Evolutionary conservation across 176 grass and related monocot genomes (phyloP).

Genomic region (Oryza officinalis): DNA sequence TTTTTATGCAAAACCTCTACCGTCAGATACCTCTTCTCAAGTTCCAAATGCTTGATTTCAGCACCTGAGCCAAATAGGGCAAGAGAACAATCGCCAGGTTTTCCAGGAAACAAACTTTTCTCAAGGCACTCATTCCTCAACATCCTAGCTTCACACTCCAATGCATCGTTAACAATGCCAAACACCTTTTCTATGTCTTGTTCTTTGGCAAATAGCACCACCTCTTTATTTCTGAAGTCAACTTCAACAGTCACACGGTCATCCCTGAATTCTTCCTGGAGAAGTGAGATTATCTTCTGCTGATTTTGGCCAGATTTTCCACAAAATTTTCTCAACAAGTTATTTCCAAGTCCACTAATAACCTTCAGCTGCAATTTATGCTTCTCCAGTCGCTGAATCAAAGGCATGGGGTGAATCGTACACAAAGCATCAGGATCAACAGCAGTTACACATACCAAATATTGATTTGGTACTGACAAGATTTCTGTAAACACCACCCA

Average conservation of each 20-base stretch:
- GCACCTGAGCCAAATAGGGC: conserved; percentile 87
- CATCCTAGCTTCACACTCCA: conserved; percentile 66
- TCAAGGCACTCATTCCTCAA: conserved; percentile 76
- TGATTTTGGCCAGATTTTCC: conserved; percentile 76
- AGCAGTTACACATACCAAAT: conserved; percentile 92
- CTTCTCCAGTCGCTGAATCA: conserved; percentile 57
- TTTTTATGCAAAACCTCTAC: conserved; percentile 86
- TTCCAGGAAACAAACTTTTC: conserved; percentile 59
- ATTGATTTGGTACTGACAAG: conserved; percentile 74
- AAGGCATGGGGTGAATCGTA: conserved; percentile 47
- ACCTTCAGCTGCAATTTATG: conserved; percentile 71
- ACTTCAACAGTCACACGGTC: conserved; percentile 67
- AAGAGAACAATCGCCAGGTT: conserved; percentile 48
- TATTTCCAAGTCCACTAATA: conserved; percentile 62
- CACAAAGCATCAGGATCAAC: conserved; percentile 66
- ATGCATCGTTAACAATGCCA: conserved; percentile 44
- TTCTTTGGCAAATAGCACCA: conserved; percentile 71
- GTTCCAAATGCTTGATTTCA: conserved; percentile 97
- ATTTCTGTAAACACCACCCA: conserved; percentile 97
- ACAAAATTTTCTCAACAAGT: conserved; percentile 65
- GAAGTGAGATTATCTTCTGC: conserved; percentile 57
- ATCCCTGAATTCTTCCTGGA: conserved; percentile 64
- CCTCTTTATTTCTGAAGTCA: conserved; percentile 60
- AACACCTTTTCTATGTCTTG: conserved; percentile 61
- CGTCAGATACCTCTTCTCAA: conserved; percentile 67